Base-by-base conservation (phyloP, 2,329 filamentous ascomycete genomes). In the Calonectria pseudoturangicola region DNA sequence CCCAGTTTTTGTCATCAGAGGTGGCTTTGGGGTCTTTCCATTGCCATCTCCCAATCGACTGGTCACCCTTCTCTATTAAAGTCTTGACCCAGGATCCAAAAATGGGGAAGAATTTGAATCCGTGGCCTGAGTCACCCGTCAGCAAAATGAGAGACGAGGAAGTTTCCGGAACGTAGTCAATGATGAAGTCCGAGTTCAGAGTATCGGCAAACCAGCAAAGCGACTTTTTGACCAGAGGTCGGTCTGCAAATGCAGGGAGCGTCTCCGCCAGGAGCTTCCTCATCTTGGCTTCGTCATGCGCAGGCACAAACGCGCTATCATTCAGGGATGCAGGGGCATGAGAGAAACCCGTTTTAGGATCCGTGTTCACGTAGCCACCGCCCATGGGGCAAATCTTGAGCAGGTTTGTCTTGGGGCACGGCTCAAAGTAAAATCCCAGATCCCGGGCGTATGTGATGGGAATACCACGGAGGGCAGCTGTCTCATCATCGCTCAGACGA, bases 191-290 rank as follows among this genome's bases (percentile, higher is more conserved):
- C 0, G 89, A 91, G 75, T 92, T 89, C 8, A 81, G 84, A 0
- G 89, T 90, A 75, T 93, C 91, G 0, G 90, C 89, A 72, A 90
- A 90, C 91, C 91, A 93, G 77, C 91, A 93, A n/a, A 93, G 81
- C 25, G 25, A 70, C 43, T 71, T 66, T 43, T 73, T 70, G 45
- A 74, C 66, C 47, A 74, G 70, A 1, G 70, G 73, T 9, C 70
- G 73, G 16, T 73, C 70, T 0, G 70, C 73, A 50, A 74, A 66
- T 70, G 66, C 70, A 4, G 73, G 66, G 3, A 74, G 36, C 1
- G 70, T 74, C 66, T 74, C 70, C 2, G 66, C 70, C 8, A 74
- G 45, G 6, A 74, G 62, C 16, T 65, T 56, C 4, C 70, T 62
- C 18, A 73, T 43, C 48, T 70, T 68, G 27, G 47, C 47, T 33